Evolutionary conservation across 106 monocot species (phyloP).

Genomic region (Iris macrosiphon): DNA sequence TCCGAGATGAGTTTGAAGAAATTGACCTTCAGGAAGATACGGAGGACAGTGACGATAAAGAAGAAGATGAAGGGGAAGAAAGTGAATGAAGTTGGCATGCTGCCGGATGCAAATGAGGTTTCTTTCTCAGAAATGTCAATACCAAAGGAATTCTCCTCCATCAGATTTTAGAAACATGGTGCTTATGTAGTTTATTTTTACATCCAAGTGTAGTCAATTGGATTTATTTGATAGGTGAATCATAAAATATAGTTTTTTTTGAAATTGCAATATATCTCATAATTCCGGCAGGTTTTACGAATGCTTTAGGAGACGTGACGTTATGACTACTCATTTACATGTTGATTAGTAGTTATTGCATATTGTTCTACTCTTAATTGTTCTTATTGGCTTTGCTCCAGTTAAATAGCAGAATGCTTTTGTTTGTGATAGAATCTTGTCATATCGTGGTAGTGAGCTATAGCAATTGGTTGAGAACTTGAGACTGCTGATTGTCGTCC

Average conservation of each 20-base stretch:
- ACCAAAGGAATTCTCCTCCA: background rate
- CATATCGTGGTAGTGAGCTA: background rate
- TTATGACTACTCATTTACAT: background rate
- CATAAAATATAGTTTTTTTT: too few relatives aligned
- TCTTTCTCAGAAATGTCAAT: conserved; percentile 4
- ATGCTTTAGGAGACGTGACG: background rate
- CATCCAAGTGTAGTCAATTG: background rate
- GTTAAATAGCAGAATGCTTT: background rate
- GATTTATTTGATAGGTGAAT: background rate
- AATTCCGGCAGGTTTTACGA: background rate
- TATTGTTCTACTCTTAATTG: background rate
- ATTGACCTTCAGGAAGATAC: conserved; percentile 1
- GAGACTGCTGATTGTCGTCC: background rate
- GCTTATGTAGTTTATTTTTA: background rate
- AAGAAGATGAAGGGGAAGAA: conserved; percentile 5
- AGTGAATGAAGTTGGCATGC: conserved; percentile 8
- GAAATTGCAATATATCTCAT: background rate
- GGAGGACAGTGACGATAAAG: background rate
- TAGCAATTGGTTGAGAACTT: background rate
- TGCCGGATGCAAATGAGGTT: conserved; percentile 2
- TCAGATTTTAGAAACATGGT: background rate
- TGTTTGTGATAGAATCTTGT: background rate
- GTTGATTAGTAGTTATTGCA: background rate
- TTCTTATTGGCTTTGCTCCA: background rate
- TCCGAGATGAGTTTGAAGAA: conserved; percentile 6